Conservation (phyloP, 768 basidiomycete species). For the Pholiota microspora region DNA sequence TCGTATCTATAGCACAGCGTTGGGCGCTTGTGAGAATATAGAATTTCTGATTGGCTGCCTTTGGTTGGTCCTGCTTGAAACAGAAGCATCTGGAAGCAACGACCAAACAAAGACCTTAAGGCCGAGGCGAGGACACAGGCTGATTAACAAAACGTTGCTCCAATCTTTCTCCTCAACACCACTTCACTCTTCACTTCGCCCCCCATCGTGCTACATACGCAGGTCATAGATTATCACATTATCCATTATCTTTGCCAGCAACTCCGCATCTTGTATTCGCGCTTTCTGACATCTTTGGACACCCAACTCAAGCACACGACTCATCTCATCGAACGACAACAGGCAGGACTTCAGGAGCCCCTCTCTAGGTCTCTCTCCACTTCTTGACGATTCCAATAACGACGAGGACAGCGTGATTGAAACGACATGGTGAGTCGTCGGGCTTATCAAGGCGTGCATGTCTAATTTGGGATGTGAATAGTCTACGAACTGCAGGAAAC, state of each 20-base stretch:
- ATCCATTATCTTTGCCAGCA: not conserved
- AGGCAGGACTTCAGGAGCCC: not conserved
- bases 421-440: not conserved
- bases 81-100: not conserved
- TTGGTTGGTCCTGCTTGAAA: not conserved
- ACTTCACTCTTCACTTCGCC: no score
- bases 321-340: not conserved
- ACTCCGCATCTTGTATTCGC: not conserved
- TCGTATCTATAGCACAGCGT: no score
- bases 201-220: no score
- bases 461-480: constrained; percentile 25
- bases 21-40: no score
- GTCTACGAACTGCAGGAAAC: constrained; percentile 93
- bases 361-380: not conserved
- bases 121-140: not conserved
- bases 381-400: not conserved
- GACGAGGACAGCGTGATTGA: not conserved
- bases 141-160: constrained; percentile 1
- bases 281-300: not conserved
- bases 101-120: constrained; percentile 3
- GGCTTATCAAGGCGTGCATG: not conserved
- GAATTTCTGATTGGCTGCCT: not conserved
- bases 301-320: constrained; percentile 1
- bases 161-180: not conserved
- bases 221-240: not conserved